A percentile compares a stretch with the other conserved stretches of the same genome.
Evolutionary conservation across 2,329 filamentous ascomycete genomes (phyloP).

Genomic region (Rachicladosporium sp.): DNA sequence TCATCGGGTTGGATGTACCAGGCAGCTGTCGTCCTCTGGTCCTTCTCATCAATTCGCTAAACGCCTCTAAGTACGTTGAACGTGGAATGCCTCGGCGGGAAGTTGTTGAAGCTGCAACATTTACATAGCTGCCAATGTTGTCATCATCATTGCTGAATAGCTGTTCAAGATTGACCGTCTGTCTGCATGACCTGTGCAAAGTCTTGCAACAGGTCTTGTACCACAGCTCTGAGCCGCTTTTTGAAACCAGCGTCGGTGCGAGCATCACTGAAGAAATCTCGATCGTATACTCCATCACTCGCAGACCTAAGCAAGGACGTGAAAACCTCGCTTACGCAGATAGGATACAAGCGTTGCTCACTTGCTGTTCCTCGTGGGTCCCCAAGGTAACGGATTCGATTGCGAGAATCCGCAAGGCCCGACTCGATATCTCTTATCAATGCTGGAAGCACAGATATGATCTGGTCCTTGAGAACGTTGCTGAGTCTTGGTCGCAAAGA

Average conservation of each 20-base stretch:
- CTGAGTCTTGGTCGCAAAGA: conserved; percentile 41
- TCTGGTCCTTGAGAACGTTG: conserved; percentile 37
- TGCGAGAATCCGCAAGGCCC: conserved; percentile 25
- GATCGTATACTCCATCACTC: conserved; percentile 40
- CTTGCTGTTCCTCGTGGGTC: conserved; percentile 31
- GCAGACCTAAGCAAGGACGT: conserved; percentile 33
- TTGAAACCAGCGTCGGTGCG: conserved; percentile 16
- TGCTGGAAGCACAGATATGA: conserved; percentile 34
- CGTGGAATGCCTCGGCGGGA: neutral
- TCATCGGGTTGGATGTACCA: conserved; percentile 47
- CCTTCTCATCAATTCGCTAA: neutral
- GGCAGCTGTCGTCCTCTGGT: conserved; percentile 42
- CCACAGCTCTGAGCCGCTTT: conserved; percentile 39
- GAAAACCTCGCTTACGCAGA: conserved; percentile 34
- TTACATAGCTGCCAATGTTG: conserved; percentile 2
- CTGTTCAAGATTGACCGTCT: conserved; percentile 29
- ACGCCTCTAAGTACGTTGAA: conserved; percentile 1
- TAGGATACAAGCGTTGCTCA: conserved; percentile 39
- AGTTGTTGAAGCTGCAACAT: neutral
- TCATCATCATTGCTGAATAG: conserved; percentile 14
- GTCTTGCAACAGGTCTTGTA: conserved; percentile 36
- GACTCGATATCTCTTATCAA: conserved; percentile 34
- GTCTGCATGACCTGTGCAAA: conserved; percentile 34
- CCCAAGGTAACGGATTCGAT: conserved; percentile 37
- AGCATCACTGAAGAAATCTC: conserved; percentile 38